Evolutionary conservation across 2,329 filamentous ascomycete species (phyloP).

Genomic region (Xylariaceae sp.): DNA sequence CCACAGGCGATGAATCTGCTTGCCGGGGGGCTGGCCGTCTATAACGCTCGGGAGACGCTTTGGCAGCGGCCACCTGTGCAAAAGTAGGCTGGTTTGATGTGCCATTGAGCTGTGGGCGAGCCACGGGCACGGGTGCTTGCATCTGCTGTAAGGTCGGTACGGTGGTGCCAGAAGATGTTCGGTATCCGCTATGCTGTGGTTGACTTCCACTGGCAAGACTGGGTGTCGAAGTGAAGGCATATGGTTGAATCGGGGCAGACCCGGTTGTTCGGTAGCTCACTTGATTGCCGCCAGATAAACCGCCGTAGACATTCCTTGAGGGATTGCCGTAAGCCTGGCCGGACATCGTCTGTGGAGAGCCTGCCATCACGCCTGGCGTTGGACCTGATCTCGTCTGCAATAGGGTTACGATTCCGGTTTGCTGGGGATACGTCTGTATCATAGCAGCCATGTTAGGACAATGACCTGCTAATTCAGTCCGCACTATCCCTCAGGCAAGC

Average conservation of each 20-base stretch:
- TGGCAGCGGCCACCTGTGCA: slow-evolving; percentile 55
- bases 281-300: slow-evolving; percentile 40
- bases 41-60: slow-evolving; percentile 79
- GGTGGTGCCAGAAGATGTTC: slow-evolving; percentile 45
- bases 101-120: slow-evolving; percentile 41
- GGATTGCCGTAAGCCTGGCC: slow-evolving; percentile 48
- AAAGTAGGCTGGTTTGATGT: slow-evolving; percentile 47
- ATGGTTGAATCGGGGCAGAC: slow-evolving; percentile 64
- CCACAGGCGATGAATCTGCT: slow-evolving; percentile 41
- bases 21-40: slow-evolving; percentile 60
- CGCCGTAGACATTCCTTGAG: slow-evolving; percentile 49
- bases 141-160: slow-evolving; percentile 40
- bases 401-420: slow-evolving; percentile 69
- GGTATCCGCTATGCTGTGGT: slow-evolving; percentile 46
- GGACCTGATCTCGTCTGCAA: slow-evolving; percentile 70
- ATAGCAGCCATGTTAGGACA: slow-evolving; percentile 67
- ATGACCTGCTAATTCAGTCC: slow-evolving; percentile 7
- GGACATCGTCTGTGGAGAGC: slow-evolving; percentile 44
- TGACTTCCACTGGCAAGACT: slow-evolving; percentile 53
- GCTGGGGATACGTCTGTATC: slow-evolving; percentile 76
- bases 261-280: slow-evolving; percentile 52
- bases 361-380: slow-evolving; percentile 55
- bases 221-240: slow-evolving; percentile 71
- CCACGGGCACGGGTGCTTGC: slow-evolving; percentile 35
- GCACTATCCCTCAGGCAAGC: slow-evolving; percentile 4